phyloP scores from a whole-genome alignment of 352 stramenopile species.

The Lagenidium sp. region DNA sequence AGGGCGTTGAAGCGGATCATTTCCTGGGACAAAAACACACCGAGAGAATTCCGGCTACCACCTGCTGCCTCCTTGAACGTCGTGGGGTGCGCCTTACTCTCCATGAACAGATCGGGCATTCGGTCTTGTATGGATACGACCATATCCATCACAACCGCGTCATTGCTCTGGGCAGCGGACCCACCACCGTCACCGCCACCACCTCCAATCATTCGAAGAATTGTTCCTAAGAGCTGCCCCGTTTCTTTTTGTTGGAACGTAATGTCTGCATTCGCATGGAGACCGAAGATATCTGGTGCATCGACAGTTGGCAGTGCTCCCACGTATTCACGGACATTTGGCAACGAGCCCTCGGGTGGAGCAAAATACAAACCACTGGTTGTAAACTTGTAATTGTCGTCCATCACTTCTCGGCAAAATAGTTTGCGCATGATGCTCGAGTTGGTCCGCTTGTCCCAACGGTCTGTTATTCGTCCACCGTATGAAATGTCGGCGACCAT shows the following conservation, averaged over 20 bases:
- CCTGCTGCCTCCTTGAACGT: constrained; percentile 77
- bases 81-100: constrained; percentile 52
- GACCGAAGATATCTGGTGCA: constrained; percentile 86
- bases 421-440: constrained; percentile 91
- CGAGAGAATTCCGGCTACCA: constrained; percentile 90
- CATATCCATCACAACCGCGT: constrained; percentile 79
- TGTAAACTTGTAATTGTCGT: constrained; percentile 85
- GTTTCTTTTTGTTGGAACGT: constrained; percentile 93
- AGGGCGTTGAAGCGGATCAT: constrained; percentile 88
- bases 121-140: constrained; percentile 70
- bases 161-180: constrained; percentile 39
- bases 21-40: constrained; percentile 89
- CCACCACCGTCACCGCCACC: constrained; percentile 37
- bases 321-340: constrained; percentile 77
- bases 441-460: constrained; percentile 93
- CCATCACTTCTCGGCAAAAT: constrained; percentile 80
- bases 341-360: constrained; percentile 47
- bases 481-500: constrained; percentile 95
- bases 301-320: constrained; percentile 72
- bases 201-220: constrained; percentile 58
- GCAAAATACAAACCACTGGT: constrained; percentile 70
- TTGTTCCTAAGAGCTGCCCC: constrained; percentile 54
- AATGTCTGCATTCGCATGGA: constrained; percentile 93
- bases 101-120: constrained; percentile 61
- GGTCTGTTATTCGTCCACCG: constrained; percentile 91